Evolutionary conservation across 148 eudicot species (phyloP).

Genomic region (Rhododendron mucronatum): DNA sequence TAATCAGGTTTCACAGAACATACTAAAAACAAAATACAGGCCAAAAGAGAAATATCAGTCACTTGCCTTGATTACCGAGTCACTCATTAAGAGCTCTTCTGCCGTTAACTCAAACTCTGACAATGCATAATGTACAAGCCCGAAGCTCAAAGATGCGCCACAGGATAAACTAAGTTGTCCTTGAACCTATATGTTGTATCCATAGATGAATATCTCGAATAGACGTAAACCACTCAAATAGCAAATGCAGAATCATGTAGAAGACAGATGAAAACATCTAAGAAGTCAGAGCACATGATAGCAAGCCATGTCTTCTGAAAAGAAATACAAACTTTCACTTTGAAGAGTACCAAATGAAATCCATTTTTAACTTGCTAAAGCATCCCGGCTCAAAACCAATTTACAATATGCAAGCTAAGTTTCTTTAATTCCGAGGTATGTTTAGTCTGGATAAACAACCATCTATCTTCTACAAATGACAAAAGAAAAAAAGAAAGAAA

Average conservation of each 20-base stretch:
- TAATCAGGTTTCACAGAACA: neutral
- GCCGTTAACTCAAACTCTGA: slow-evolving; percentile 90
- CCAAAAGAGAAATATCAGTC: slow-evolving; percentile 11
- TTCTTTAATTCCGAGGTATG: neutral
- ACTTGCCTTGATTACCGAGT: slow-evolving; percentile 79
- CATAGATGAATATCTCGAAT: slow-evolving; percentile 5
- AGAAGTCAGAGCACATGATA: neutral
- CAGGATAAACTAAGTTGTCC: slow-evolving; percentile 84
- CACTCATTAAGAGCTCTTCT: slow-evolving; percentile 95
- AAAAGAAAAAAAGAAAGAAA: neutral
- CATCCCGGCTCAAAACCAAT: neutral
- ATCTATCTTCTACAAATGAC: neutral
- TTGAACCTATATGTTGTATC: slow-evolving; percentile 50
- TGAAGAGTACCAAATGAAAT: neutral
- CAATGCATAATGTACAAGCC: slow-evolving; percentile 65
- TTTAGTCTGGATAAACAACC: neutral
- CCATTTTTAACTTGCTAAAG: neutral
- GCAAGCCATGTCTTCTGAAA: neutral
- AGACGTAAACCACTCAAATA: neutral
- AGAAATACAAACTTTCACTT: neutral
- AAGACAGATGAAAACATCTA: neutral
- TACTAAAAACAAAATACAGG: neutral
- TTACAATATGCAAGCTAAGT: neutral
- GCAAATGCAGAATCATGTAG: neutral
- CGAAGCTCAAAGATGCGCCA: slow-evolving; percentile 82